phyloP scores from a whole-genome alignment of 208 protist genomes.

The Leishmania turanica region DNA sequence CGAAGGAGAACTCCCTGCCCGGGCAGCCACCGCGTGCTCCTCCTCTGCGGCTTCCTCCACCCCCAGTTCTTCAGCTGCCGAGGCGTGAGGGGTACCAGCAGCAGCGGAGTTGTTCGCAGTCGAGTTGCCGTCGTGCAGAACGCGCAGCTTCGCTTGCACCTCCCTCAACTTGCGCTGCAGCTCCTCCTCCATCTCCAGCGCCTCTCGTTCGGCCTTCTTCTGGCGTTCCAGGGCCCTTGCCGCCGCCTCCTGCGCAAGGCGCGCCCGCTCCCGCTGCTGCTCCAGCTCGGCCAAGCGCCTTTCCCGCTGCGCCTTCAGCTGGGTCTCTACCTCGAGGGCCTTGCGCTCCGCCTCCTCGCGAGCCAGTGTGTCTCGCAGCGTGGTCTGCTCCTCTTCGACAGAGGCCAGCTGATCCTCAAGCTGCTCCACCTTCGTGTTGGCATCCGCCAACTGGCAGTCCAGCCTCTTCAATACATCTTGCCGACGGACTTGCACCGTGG shows the following conservation, averaged over 20 bases:
- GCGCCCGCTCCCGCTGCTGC: constrained; percentile 68
- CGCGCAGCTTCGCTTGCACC: constrained; percentile 49
- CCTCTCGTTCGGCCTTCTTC: constrained; percentile 59
- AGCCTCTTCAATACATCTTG: constrained; percentile 32
- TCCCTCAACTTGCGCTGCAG: constrained; percentile 62
- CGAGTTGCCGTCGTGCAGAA: constrained; percentile 19
- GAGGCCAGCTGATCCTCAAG: constrained; percentile 27
- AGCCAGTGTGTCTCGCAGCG: constrained; percentile 32
- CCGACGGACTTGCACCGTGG: constrained; percentile 26
- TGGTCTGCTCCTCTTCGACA: constrained; percentile 24
- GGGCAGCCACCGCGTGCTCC: not conserved
- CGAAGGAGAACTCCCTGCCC: not conserved
- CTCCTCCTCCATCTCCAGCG: constrained; percentile 60
- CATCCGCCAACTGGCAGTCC: constrained; percentile 27
- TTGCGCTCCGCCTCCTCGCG: constrained; percentile 53
- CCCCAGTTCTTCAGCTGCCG: constrained; percentile 2
- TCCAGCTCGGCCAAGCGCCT: constrained; percentile 46
- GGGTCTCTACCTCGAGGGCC: constrained; percentile 48
- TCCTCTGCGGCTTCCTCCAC: not conserved
- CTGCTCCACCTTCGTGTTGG: constrained; percentile 29
- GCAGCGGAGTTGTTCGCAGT: not conserved
- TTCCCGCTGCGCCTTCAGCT: constrained; percentile 64
- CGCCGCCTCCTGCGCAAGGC: constrained; percentile 61
- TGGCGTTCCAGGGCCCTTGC: constrained; percentile 63
- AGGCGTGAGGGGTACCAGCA: not conserved